A percentile compares a stretch with the other conserved stretches of the same genome.
phyloP scores from a whole-genome alignment of 2,329 filamentous ascomycete species.

The Fusarium falciforme region DNA sequence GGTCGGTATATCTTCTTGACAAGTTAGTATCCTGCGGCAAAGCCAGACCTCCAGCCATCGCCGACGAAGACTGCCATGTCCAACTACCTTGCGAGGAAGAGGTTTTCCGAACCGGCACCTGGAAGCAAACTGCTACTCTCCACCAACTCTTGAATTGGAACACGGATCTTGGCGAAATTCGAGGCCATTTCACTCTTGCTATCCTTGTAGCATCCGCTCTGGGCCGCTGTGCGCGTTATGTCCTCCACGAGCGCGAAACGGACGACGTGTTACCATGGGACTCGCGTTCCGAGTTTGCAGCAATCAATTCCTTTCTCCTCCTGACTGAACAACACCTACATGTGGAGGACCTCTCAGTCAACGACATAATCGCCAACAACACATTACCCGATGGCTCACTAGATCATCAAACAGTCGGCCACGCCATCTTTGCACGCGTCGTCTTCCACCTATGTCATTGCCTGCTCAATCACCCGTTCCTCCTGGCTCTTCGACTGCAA shows the following conservation, averaged over 20 bases:
- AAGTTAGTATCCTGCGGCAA: conserved; percentile 8
- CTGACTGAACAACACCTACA: conserved; percentile 6
- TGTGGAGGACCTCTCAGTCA: neutral
- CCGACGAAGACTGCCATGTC: conserved; percentile 6
- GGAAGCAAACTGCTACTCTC: conserved; percentile 2
- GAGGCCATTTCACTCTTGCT: neutral
- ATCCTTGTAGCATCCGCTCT: conserved; percentile 8
- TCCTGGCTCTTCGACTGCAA: conserved; percentile 56
- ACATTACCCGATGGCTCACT: neutral
- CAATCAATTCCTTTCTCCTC: conserved; percentile 19
- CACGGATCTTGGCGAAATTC: neutral
- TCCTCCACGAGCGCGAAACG: neutral
- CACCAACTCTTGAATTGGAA: conserved; percentile 9
- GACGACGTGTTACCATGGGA: conserved; percentile 16
- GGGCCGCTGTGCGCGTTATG: conserved; percentile 7
- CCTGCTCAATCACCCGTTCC: conserved; percentile 63
- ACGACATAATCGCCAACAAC: neutral
- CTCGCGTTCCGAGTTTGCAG: conserved; percentile 21
- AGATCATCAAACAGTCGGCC: conserved; percentile 4
- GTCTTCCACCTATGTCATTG: conserved; percentile 45
- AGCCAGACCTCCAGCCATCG: conserved; percentile 2
- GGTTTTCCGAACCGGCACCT: neutral
- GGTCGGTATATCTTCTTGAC: conserved; percentile 1
- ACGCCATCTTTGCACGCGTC: conserved; percentile 13
- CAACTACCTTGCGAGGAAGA: conserved; percentile 1